These are phyloP conservation scores for Vigna mungo DNA, from an alignment of 306 rosid species.

Conservation along the genomic window DNA sequence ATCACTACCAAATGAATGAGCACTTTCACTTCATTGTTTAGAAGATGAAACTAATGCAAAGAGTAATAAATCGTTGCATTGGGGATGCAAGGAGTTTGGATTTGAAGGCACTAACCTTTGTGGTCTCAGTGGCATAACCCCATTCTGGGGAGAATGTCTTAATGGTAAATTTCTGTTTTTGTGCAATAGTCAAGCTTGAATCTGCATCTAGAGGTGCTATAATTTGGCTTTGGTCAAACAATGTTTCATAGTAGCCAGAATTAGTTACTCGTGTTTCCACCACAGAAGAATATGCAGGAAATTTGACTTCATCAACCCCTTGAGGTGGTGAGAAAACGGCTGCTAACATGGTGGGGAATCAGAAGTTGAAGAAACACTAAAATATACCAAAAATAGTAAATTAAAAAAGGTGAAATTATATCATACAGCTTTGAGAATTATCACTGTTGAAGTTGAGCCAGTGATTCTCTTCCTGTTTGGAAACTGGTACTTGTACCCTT, in stretches of 20 bases:
- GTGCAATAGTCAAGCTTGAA: constrained; percentile 73
- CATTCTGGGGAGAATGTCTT: constrained; percentile 84
- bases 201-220: constrained; percentile 56
- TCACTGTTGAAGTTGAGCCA: constrained; percentile 58
- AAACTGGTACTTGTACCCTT: constrained; percentile 42
- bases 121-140: constrained; percentile 77
- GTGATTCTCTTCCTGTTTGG: constrained; percentile 50
- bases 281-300: constrained; percentile 57
- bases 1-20: constrained; percentile 7
- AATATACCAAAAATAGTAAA: constrained; percentile 17
- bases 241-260: constrained; percentile 57
- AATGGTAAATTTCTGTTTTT: constrained; percentile 78
- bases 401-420: constrained; percentile 36
- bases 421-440: constrained; percentile 59
- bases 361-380: constrained; percentile 49
- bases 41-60: constrained; percentile 23
- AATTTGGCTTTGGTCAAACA: constrained; percentile 60
- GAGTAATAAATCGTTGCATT: constrained; percentile 25
- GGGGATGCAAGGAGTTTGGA: constrained; percentile 25
- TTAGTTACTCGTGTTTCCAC: constrained; percentile 50
- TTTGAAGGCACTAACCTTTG: constrained; percentile 70
- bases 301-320: constrained; percentile 51
- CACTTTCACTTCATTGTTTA: constrained; percentile 1
- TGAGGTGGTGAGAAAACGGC: constrained; percentile 56
- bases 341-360: constrained; percentile 53